Base-by-base conservation (phyloP, 768 basidiomycete species). In the Boletus reticuloceps region DNA sequence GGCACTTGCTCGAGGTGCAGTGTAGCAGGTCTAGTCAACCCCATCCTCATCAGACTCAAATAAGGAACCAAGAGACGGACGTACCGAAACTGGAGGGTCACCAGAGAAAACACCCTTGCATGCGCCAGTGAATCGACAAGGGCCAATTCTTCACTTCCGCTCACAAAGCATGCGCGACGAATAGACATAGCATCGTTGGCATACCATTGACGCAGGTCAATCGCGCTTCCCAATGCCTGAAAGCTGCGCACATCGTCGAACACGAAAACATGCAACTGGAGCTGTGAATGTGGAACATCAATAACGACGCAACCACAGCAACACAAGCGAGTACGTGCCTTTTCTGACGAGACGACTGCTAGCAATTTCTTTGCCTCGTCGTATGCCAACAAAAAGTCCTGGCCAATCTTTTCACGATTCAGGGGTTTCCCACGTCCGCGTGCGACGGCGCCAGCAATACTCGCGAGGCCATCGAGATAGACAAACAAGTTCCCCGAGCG, bases 301-400 rank as follows among this genome's bases (percentile, higher is more conserved):
- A 5, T 1, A 25, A 6, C 1, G 16, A 2, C 11, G 1, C 1
- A 5, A 6, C 37, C 11, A 1, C 1, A 6, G 5, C 34, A 0
- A 46, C 22, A 6, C 20, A 36, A 25, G 29, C 4, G 12, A 40
- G 47, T 0, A 43, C 52, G 3, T 20, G 76, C 81, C 71, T 77
- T 82, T 6, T 69, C 69, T 0, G 72, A 62, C 6, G 75, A 69
- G 51, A 81, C 77, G 0, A 84, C 54, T 0, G 76, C 75, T 19
- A 85, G 59, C 65, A 79, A 74, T 3, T 78, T 75, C 56, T 75
- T 80, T 11, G 70, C 64, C 58, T 85, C 82, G 44, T 85, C 82
- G 54, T 76, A 82, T 0, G 83, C 73, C 5, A 84, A 49, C 9
- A 79, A n/a, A 44, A 74, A 71, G 7, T 77, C 70, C 4, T 71